Base-by-base conservation (phyloP, 2,329 filamentous ascomycete genomes). In the Epichloe sp. region DNA sequence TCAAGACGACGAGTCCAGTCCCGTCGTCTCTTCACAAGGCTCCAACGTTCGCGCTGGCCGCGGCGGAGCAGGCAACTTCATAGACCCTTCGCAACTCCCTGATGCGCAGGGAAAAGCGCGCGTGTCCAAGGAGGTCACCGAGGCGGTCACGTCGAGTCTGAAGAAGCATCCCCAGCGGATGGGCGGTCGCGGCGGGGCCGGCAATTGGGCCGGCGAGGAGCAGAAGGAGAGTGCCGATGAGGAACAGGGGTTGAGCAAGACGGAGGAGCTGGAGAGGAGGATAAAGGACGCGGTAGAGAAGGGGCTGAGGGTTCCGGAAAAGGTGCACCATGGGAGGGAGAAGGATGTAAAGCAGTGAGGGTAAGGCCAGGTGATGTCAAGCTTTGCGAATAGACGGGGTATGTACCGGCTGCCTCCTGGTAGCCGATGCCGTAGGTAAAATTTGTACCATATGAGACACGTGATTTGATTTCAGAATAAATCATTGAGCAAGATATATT, bases 1-100 rank as follows among this genome's bases (percentile, higher is more conserved):
- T 37, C 68, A 71, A 52, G 58, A 62, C 26, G n/a, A 26, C n/a
- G 26, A 23, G 40, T 14, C 40, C n/a, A 14, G 17, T 17, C 47
- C 47, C 37, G 35, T 44, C 45, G 46, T 45, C 40, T 57, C 44
- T 41, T 54, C 45, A 56, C 61, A 36, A 56, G 55, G 38, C 57
- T 54, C 51, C 15, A 44, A 19, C 34, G 37, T 48, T 1, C 52
- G 42, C 38, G 48, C 47, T 5, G 54, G 52, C 11, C 54, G 54
- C 48, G 54, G 80, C 56, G 80, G 80, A 19, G 78, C 79, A 1
- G 80, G 80, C 38, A 84, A 84, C 68, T 80, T 75, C 59, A 62
- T 73, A 49, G 69, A 72, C 49, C 57, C 67, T 17, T 58, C 63
- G 43, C 59, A 65, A 21, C 58, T 65, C 15, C 63, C 63, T 3